Conservation (phyloP, 176 grass and related monocot genomes). For the Eragrostis curvula region DNA sequence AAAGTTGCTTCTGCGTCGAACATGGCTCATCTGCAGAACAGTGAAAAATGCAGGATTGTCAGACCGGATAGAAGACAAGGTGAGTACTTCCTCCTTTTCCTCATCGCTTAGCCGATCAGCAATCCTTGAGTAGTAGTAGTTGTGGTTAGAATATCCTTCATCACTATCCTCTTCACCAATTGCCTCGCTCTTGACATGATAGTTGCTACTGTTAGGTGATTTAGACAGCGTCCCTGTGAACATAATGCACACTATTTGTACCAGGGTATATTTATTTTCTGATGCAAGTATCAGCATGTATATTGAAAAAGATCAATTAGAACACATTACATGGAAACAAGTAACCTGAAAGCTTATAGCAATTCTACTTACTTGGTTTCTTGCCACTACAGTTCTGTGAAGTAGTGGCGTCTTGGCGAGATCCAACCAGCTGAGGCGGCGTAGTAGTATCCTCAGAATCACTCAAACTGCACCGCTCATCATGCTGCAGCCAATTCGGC, state of each 20-base stretch:
- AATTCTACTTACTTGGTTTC: too few species aligned
- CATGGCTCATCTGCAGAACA: constrained; percentile 21
- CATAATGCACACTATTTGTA: too few species aligned
- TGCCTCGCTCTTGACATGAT: not conserved
- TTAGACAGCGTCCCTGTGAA: constrained; percentile 24
- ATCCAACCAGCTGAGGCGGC: too few species aligned
- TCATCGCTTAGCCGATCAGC: not conserved
- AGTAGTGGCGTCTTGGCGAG: too few species aligned
- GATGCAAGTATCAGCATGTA: not conserved
- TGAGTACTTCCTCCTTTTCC: constrained; percentile 15
- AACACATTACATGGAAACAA: not conserved
- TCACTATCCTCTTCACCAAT: constrained; percentile 25
- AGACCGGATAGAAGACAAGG: constrained; percentile 3
- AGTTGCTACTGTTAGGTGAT: constrained; percentile 8
- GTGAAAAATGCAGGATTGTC: constrained; percentile 52
- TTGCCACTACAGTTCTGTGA: too few species aligned
- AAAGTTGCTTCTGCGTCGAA: not conserved
- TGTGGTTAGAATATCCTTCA: not conserved
- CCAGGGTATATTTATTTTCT: too few species aligned
- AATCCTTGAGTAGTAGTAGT: constrained; percentile 11
- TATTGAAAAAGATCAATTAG: not conserved
- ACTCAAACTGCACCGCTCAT: too few species aligned
- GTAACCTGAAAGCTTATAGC: too few species aligned
- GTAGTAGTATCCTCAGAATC: too few species aligned
- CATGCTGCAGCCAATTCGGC: too few species aligned